phyloP scores from a whole-genome alignment of 805 yeast species.

The Myxozyma nipponensis region DNA sequence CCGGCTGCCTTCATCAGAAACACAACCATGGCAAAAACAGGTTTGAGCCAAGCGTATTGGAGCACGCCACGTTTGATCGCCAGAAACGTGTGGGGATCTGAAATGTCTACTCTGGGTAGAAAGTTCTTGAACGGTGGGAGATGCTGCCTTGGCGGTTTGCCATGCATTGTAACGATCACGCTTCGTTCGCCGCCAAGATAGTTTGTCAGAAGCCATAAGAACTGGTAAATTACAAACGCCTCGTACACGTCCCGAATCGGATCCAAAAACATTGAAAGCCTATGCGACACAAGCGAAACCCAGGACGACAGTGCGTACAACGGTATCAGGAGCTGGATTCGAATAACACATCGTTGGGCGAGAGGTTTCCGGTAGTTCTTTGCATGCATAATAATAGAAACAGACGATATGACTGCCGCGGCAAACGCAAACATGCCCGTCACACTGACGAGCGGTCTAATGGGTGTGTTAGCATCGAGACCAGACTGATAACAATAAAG shows the following conservation, averaged over 20 bases:
- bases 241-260: conserved; percentile 88
- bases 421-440: conserved; percentile 22
- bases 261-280: conserved; percentile 50
- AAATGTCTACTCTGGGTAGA: conserved; percentile 64
- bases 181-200: conserved; percentile 90
- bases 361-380: conserved; percentile 80
- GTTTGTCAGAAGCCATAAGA: conserved; percentile 75
- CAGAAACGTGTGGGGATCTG: conserved; percentile 78
- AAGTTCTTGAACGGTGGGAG: conserved; percentile 49
- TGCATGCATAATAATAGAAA: conserved; percentile 52
- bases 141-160: conserved; percentile 67
- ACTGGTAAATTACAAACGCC: conserved; percentile 92
- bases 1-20: conserved; percentile 48
- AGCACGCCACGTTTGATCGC: conserved; percentile 76
- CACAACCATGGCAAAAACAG: conserved; percentile 62
- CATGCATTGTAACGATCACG: conserved; percentile 66
- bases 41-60: conserved; percentile 95
- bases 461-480: background rate
- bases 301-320: conserved; percentile 31
- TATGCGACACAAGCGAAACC: conserved; percentile 40
- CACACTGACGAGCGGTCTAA: conserved; percentile 10
- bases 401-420: conserved; percentile 14
- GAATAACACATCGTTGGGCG: conserved; percentile 77
- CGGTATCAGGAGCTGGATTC: conserved; percentile 65
- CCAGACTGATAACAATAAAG: background rate